Percentiles rank a stretch among this genome's conserved stretches.
Evolutionary conservation across 495 filamentous ascomycete genomes (phyloP).

Genomic region (Neurospora sp.): DNA sequence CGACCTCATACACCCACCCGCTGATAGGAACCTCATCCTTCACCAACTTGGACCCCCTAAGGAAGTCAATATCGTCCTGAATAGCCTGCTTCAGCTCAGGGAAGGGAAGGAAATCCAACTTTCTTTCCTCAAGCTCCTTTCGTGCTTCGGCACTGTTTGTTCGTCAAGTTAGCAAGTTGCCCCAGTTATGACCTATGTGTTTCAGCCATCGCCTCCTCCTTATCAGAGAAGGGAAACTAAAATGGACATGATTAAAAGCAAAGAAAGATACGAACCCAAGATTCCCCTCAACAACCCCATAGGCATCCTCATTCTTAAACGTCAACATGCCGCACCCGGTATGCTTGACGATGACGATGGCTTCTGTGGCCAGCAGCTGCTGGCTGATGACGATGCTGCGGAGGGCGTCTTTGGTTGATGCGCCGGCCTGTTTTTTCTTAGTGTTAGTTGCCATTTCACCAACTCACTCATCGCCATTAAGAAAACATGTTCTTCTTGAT

Average conservation of each 20-base stretch:
- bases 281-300: slow-evolving; percentile 46
- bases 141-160: slow-evolving; percentile 10
- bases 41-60: slow-evolving; percentile 51
- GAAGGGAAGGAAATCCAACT: slow-evolving; percentile 54
- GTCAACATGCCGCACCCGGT: slow-evolving; percentile 77
- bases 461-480: too few relatives aligned
- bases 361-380: slow-evolving; percentile 70
- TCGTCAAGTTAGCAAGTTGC: too few relatives aligned
- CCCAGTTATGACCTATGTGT: too few relatives aligned
- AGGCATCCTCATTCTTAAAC: slow-evolving; percentile 58
- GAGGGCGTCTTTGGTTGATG: slow-evolving; percentile 53
- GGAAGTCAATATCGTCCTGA: slow-evolving; percentile 51
- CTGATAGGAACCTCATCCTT: slow-evolving; percentile 48
- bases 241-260: not conserved
- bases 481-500: too few relatives aligned
- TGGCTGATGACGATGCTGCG: slow-evolving; percentile 70
- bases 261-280: slow-evolving; percentile 29
- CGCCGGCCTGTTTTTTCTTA: slow-evolving; percentile 38
- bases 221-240: too few relatives aligned
- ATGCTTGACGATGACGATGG: slow-evolving; percentile 72
- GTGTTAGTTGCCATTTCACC: too few relatives aligned
- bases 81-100: slow-evolving; percentile 53
- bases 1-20: slow-evolving; percentile 74
- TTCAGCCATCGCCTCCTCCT: too few relatives aligned
- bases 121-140: slow-evolving; percentile 16